Percentiles rank a stretch among this genome's conserved stretches.
Evolutionary conservation across 2,329 filamentous ascomycete genomes (phyloP).

Genomic region (Colletotrichum lentis): DNA sequence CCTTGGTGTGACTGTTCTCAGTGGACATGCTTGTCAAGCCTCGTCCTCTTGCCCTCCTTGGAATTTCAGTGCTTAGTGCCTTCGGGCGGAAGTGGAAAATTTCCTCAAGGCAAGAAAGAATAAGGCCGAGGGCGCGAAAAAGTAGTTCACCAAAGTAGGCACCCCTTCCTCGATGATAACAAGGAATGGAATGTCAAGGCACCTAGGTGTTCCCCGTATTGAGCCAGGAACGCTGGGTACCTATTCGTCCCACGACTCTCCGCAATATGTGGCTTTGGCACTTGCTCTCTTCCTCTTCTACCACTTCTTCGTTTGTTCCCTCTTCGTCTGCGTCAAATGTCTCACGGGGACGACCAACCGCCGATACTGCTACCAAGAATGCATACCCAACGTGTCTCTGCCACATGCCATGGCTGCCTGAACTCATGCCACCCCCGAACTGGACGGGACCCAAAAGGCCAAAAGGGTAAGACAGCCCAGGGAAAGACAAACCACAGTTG

Average conservation of each 20-base stretch:
- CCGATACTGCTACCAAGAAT: not conserved
- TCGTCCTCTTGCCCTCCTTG: not conserved
- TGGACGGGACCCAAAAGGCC: not conserved
- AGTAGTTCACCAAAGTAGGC: no score
- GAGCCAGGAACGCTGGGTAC: not conserved
- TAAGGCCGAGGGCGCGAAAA: not conserved
- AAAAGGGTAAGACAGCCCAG: not conserved
- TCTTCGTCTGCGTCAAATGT: not conserved
- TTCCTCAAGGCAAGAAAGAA: not conserved
- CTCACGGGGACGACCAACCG: not conserved
- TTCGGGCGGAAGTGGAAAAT: not conserved
- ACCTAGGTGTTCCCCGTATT: not conserved
- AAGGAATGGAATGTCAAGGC: not conserved
- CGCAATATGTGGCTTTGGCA: not conserved
- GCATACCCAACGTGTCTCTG: not conserved
- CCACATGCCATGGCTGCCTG: conserved; percentile 5
- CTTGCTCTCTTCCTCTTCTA: not conserved
- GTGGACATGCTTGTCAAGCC: no score
- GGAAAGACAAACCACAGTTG: not conserved
- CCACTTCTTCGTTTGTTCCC: not conserved
- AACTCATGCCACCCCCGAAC: conserved; percentile 5
- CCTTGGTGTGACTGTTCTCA: no score
- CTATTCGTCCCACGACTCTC: not conserved
- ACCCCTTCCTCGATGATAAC: no score
- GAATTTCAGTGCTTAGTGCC: no score